Conservation (phyloP, 2,329 filamentous ascomycete species). For the Balansia obtecta region DNA sequence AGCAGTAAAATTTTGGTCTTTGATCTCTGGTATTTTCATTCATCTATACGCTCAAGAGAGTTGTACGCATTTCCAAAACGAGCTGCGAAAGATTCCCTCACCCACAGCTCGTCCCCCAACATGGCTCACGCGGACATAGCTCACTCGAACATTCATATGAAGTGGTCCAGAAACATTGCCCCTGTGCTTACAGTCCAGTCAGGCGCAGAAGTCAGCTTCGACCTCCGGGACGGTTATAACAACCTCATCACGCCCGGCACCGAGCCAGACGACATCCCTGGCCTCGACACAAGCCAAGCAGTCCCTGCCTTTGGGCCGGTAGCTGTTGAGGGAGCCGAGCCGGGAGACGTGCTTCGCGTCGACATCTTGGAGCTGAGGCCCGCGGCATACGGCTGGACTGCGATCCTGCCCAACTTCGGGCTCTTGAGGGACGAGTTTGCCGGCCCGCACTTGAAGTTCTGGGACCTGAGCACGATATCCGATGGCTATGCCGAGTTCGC, state of each 20-base stretch:
- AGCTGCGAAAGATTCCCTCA: background rate
- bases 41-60: background rate
- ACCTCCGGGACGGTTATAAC: conserved; percentile 37
- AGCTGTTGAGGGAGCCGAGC: conserved; percentile 32
- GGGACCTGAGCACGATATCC: conserved; percentile 24
- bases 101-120: background rate
- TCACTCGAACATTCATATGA: conserved; percentile 25
- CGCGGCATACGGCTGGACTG: conserved; percentile 38
- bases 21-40: too few relatives aligned
- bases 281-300: conserved; percentile 27
- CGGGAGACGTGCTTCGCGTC: conserved; percentile 38
- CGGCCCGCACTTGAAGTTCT: conserved; percentile 34
- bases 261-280: conserved; percentile 23
- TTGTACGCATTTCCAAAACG: background rate
- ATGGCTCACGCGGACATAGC: conserved; percentile 14
- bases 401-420: conserved; percentile 37
- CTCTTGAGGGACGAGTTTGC: conserved; percentile 35
- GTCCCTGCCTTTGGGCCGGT: conserved; percentile 41
- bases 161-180: conserved; percentile 33
- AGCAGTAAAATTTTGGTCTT: too few relatives aligned
- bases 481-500: too few relatives aligned
- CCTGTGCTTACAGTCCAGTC: conserved; percentile 34
- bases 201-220: conserved; percentile 33
- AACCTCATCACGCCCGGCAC: conserved; percentile 34
- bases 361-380: conserved; percentile 34